Conservation (phyloP, 805 yeast species). For the Zygotorulaspora sp. region DNA sequence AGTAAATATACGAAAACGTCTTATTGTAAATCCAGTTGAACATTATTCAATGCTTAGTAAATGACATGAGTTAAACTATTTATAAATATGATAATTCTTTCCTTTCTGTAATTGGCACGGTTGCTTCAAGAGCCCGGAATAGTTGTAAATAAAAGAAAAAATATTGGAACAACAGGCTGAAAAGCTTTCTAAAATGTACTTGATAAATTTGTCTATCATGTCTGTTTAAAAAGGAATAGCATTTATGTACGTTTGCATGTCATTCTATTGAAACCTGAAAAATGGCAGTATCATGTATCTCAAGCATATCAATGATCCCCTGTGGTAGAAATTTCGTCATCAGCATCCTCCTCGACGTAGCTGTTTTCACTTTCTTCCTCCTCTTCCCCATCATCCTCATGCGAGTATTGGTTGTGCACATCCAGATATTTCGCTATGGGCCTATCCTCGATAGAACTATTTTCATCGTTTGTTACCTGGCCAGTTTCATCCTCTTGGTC, state of each 20-base stretch:
- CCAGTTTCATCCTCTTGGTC: conserved; percentile 18
- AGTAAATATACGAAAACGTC: too few species aligned
- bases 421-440: conserved; percentile 21
- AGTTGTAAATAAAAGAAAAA: neutral
- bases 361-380: conserved; percentile 24
- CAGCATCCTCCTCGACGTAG: conserved; percentile 23
- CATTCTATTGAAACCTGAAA: too few species aligned
- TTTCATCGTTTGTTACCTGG: conserved; percentile 18
- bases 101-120: neutral
- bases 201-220: neutral
- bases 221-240: neutral
- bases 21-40: too few species aligned
- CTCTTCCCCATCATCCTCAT: conserved; percentile 19
- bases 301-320: conserved; percentile 17
- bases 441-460: conserved; percentile 15
- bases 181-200: too few species aligned
- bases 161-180: too few species aligned
- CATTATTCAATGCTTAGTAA: too few species aligned
- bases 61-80: conserved; percentile 2
- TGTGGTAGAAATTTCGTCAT: conserved; percentile 3
- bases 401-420: conserved; percentile 16
- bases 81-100: conserved; percentile 1
- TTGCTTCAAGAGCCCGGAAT: neutral
- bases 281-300: too few species aligned
- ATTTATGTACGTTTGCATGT: neutral